Evolutionary conservation across 2,329 filamentous ascomycete genomes (phyloP).

Genomic region (Endoconidiophora laricicola): DNA sequence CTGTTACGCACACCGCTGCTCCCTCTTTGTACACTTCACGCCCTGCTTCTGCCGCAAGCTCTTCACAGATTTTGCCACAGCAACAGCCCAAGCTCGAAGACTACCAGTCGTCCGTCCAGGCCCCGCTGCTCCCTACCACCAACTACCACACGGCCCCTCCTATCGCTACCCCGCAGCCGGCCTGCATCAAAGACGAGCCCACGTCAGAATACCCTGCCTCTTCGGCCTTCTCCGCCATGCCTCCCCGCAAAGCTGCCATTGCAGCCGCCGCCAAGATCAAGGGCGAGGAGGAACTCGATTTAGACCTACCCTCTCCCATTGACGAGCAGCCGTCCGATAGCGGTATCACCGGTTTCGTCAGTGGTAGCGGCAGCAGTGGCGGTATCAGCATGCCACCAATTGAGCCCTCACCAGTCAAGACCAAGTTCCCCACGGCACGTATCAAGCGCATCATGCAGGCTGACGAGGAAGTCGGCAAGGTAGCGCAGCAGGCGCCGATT

Average conservation of each 20-base stretch:
- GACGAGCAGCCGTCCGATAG: neutral
- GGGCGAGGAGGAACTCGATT: conserved; percentile 23
- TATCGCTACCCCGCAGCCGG: neutral
- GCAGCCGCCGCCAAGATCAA: conserved; percentile 15
- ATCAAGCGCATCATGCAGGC: conserved; percentile 99
- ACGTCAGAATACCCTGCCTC: conserved; percentile 9
- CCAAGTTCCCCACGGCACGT: conserved; percentile 89
- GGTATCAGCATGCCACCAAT: conserved; percentile 20
- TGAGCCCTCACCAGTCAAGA: conserved; percentile 61
- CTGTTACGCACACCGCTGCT: no score
- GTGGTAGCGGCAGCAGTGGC: conserved; percentile 20
- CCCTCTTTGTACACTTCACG: no score
- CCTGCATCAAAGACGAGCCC: conserved; percentile 7
- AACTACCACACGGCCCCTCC: no score
- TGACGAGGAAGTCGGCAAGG: conserved; percentile 95
- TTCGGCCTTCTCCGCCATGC: conserved; percentile 18
- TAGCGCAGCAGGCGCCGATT: conserved; percentile 91
- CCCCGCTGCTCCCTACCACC: no score
- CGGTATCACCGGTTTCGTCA: conserved; percentile 10
- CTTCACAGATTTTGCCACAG: conserved; percentile 12
- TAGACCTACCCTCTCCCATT: conserved; percentile 16
- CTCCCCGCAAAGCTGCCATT: conserved; percentile 19
- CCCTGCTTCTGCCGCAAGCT: neutral
- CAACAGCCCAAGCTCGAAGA: conserved; percentile 8
- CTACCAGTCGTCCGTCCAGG: neutral